Evolutionary conservation across 2,329 filamentous ascomycete species (phyloP).

Genomic region (Hypocrella siamensis): DNA sequence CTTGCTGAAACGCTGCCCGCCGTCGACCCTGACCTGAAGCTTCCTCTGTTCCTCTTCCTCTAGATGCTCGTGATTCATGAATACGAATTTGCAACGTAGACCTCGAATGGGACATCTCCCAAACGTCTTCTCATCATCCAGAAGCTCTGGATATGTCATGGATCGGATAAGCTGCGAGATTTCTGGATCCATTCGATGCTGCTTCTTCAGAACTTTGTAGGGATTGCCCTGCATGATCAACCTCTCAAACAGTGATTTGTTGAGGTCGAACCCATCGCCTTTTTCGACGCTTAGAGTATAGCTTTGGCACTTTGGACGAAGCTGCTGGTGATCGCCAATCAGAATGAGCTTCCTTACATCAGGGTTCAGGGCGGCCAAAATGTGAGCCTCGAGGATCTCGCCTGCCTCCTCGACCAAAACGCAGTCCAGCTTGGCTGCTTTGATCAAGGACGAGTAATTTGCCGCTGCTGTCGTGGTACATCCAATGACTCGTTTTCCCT

Average conservation of each 20-base stretch:
- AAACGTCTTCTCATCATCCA: conserved; percentile 35
- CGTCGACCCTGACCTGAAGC: conserved; percentile 34
- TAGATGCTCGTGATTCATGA: conserved; percentile 43
- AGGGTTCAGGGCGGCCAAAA: conserved; percentile 38
- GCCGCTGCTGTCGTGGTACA: conserved; percentile 60
- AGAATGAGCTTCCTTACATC: conserved; percentile 47
- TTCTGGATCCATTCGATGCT: conserved; percentile 55
- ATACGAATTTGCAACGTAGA: conserved; percentile 43
- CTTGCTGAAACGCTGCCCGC: conserved; percentile 34
- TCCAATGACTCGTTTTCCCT: conserved; percentile 44
- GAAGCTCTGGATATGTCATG: conserved; percentile 46
- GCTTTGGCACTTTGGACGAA: conserved; percentile 50
- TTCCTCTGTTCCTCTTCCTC: conserved; percentile 30
- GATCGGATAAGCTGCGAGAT: conserved; percentile 43
- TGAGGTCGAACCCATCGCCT: conserved; percentile 49
- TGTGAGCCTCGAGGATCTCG: conserved; percentile 54
- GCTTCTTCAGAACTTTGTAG: conserved; percentile 37
- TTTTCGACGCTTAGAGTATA: conserved; percentile 46
- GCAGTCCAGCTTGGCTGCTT: conserved; percentile 37
- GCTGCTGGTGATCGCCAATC: conserved; percentile 60
- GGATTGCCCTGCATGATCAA: conserved; percentile 39
- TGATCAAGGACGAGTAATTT: conserved; percentile 39
- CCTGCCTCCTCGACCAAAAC: conserved; percentile 58
- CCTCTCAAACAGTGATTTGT: conserved; percentile 54
- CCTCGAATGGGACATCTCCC: conserved; percentile 34